Evolutionary conservation across 768 basidiomycete species (phyloP), one percentile per base, ranked within the genome.

Genomic region (Trametes maxima): DNA sequence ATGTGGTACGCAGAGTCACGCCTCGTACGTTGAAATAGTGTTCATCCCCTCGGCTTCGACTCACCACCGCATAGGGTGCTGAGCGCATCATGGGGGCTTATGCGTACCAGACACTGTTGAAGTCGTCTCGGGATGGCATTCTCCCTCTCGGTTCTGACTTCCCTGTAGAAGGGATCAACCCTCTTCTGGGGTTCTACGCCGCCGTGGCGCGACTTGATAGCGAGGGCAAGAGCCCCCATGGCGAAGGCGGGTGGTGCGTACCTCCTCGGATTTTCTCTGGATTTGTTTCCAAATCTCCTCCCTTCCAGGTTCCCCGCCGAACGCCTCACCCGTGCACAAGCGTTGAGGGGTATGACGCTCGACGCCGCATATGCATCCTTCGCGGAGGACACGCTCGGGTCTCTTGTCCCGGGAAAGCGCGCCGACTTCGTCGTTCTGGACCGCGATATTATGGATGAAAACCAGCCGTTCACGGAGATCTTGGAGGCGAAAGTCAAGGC

Each of bases 141-240:
- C 80, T 95, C 2, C 87, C 94, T 0, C 79, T 98, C 1, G 95
- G 96, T 2, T 93, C 94, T 2, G 95, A 98, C 72, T 97, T 98
- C 73, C 96, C 96, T 0, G 87, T 98, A 3, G 95, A 98, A 73
- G 83, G 85, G 11, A 88, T 96, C 54, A 92, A 96, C 69, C 95
- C 96, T 0, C 76, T 98, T 36, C 77, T 90, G 3, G 93, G 92
- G 0, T 95, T 97, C 74, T 94, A 95, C 66, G 94, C 96, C 5
- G 93, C 94, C 0, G 82, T 94, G 2, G 81, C 93, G 1, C 83
- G 95, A 14, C 77, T 92, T 5, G 81, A 82, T 22, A 77, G 80
- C 2, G 78, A 84, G 13, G 94, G 94, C 0, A 76, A 78, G 17
- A 94, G 92, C 21, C 96, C 95, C 0, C 92, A 95, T 59, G 95